Percentiles rank a stretch among this genome's conserved stretches.
Evolutionary conservation across 2,329 filamentous ascomycete species (phyloP).

Genomic region (Colletotrichum godetiae): DNA sequence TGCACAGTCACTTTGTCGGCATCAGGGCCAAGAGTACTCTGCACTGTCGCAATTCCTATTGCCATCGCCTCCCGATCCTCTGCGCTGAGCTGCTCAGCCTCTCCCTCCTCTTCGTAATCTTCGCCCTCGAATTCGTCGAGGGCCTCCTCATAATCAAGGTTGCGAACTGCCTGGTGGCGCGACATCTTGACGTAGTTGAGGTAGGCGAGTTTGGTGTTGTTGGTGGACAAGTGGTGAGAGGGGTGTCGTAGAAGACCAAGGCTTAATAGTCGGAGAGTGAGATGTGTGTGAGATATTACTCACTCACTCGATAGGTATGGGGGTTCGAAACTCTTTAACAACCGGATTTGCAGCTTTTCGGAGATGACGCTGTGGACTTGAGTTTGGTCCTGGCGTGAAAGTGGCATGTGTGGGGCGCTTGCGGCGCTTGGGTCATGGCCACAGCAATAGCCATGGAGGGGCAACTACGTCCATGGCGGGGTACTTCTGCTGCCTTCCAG

Average conservation of each 20-base stretch:
- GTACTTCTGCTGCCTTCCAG: conserved; percentile 24
- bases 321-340: background rate
- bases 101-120: conserved; percentile 61
- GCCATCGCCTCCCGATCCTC: conserved; percentile 67
- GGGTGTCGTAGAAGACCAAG: background rate
- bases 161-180: conserved; percentile 58
- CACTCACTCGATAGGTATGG: background rate
- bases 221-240: background rate
- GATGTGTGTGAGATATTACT: background rate
- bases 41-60: conserved; percentile 74
- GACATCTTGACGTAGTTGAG: conserved; percentile 50
- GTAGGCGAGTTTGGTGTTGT: background rate
- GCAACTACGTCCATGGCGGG: conserved; percentile 33
- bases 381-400: conserved; percentile 26
- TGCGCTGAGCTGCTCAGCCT: conserved; percentile 57
- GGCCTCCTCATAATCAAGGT: conserved; percentile 62
- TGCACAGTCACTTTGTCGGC: conserved; percentile 64
- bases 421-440: conserved; percentile 15
- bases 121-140: conserved; percentile 52
- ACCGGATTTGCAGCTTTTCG: background rate
- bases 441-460: conserved; percentile 25
- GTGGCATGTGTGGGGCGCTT: conserved; percentile 28
- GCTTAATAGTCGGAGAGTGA: background rate
- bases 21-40: conserved; percentile 70
- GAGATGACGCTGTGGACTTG: conserved; percentile 31